phyloP scores from a whole-genome alignment of 2,329 filamentous ascomycete species.

The Curvularia eragrostidis region DNA sequence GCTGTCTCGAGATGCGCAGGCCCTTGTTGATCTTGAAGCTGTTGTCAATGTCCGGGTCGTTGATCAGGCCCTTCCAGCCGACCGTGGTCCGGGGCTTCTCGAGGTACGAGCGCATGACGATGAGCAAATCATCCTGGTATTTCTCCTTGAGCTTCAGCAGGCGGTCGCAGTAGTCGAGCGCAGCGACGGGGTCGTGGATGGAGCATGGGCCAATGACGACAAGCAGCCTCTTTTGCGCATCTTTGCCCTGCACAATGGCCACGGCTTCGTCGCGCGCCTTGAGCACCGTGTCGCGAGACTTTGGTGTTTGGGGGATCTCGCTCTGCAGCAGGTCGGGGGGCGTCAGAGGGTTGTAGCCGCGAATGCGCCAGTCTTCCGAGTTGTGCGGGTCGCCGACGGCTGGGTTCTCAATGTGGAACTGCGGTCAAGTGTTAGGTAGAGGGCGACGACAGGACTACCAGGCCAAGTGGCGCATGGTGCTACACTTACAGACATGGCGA shows the following conservation, averaged over 20 bases:
- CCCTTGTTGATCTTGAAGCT: slow-evolving; percentile 99
- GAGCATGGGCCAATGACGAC: slow-evolving; percentile 95
- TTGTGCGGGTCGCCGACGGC: slow-evolving; percentile 57
- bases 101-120: slow-evolving; percentile 97
- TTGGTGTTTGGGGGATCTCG: slow-evolving; percentile 72
- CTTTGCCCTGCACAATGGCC: slow-evolving; percentile 66
- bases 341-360: slow-evolving; percentile 91
- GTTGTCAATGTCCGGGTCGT: slow-evolving; percentile 97
- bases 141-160: slow-evolving; percentile 83
- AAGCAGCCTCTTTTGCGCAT: slow-evolving; percentile 65
- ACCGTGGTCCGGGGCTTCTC: slow-evolving; percentile 98
- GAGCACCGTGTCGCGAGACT: slow-evolving; percentile 63
- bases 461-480: slow-evolving; percentile 7
- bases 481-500: slow-evolving; percentile 38
- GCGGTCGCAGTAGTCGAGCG: slow-evolving; percentile 89
- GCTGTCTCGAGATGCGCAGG: slow-evolving; percentile 80
- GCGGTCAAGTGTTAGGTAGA: slow-evolving; percentile 3
- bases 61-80: slow-evolving; percentile 98
- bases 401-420: slow-evolving; percentile 61
- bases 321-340: slow-evolving; percentile 93
- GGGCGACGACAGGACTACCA: background rate
- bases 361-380: slow-evolving; percentile 62
- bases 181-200: slow-evolving; percentile 91
- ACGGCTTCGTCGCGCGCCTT: slow-evolving; percentile 66
- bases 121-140: slow-evolving; percentile 85